Percentiles rank a stretch among this genome's conserved stretches.
phyloP scores from a whole-genome alignment of 306 rosid genomes.

The Inga laurina region DNA sequence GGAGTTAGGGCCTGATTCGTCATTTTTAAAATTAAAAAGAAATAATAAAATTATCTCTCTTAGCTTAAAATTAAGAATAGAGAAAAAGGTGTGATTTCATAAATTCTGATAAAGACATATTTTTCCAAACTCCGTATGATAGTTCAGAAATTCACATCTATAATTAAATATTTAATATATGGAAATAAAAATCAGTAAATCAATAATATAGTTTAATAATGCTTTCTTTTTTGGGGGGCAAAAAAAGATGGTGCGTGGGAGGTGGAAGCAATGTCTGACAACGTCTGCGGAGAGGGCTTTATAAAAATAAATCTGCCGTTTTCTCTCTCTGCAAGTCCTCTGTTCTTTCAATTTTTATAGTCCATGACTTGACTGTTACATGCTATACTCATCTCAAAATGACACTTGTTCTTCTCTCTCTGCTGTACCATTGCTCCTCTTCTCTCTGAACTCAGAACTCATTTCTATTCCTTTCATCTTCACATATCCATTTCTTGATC shows the following conservation, averaged over 20 bases:
- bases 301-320: not conserved
- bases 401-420: not conserved
- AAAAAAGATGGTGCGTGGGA: not conserved
- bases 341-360: not conserved
- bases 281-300: not conserved
- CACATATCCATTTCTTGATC: not conserved
- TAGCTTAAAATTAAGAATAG: too few relatives aligned
- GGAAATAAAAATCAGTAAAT: not conserved
- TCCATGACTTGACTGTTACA: not conserved
- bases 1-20: rapidly evolving
- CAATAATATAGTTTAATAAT: not conserved
- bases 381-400: not conserved
- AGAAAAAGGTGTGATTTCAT: too few relatives aligned
- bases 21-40: too few relatives aligned
- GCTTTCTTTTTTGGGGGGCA: too few relatives aligned
- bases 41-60: too few relatives aligned
- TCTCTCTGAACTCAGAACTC: conserved; percentile 23
- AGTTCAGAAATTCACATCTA: not conserved
- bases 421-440: not conserved
- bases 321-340: not conserved
- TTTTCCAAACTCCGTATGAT: not conserved
- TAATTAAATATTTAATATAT: too few relatives aligned
- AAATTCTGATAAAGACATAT: not conserved
- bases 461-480: not conserved
- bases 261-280: conserved; percentile 1